Base-by-base conservation (phyloP, 345 rosid genomes). In the Lagerstroemia speciosa region DNA sequence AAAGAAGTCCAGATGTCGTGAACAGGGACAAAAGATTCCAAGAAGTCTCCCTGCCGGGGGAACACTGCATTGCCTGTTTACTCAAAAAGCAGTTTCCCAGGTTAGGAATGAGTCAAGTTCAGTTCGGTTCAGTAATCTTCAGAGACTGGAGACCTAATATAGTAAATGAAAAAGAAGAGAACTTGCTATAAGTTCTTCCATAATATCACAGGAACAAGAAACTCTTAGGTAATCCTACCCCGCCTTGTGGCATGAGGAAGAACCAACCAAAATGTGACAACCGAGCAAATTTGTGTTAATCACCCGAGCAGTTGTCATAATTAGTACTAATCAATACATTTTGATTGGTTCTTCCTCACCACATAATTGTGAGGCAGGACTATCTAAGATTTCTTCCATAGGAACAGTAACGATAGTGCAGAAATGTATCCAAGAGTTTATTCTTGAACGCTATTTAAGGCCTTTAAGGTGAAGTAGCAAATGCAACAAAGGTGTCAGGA, bases 1-100 rank as follows among this genome's bases (percentile, higher is more conserved):
- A 91, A 71, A 93, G 70, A 88, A 93, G 87, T 75, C 96, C 97
- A 57, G 96, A 89, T 60, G 81, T 86, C 57, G 98, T 86, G 67
- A 86, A 82, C 76, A 91, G 70, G 31, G 96, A 91, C 40, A 91
- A 67, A 41, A 89, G 67, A 74, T 93, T 91, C 98, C 98, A 93
- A 24, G 78, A 64, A 58, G 82, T 72, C 77, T 89, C 87, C 69
- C 80, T 91, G 75, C 86, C 89, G 65, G 91, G 74, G 78, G 85
- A 71, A 79, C 98, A 93, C 43, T 91, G 94, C 94, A 90, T 89
- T 34, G 83, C 89, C 98, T 93, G 81, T 26, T 62, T 46, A 72
- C 40, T 40, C 43, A 55, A 58, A n/a, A 43, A 31, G 31, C 1
- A 57, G 26, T 31, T 48, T 52, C 29, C n/a, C 22, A 48, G 22